Base-by-base conservation (phyloP, 2,329 filamentous ascomycete species). In the Phialophora tarda region DNA sequence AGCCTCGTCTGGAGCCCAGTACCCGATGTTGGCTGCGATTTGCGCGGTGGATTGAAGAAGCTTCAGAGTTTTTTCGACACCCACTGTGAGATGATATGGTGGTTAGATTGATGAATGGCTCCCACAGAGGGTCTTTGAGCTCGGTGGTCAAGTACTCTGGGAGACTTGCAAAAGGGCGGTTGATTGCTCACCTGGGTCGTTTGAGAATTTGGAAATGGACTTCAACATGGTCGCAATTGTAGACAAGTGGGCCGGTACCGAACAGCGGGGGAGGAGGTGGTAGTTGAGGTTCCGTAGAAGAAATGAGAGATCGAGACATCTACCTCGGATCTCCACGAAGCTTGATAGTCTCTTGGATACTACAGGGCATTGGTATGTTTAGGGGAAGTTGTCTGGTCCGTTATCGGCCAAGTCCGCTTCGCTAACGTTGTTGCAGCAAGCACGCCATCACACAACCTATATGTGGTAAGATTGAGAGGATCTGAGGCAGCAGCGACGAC, bases 51-150 rank as follows among this genome's bases (percentile, higher is more conserved):
- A 77, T 63, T 81, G 79, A 41, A 79, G 69, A 2, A 80, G 69
- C 24, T 79, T 78, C 3, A 80, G 73, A 8, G 74, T 75, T 66
- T 78, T 79, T 59, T 81, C 79, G 44, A 80, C 57, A 5, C 63
- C 68, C 32, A 62, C 68, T 69, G 7, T 28, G 28, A 28, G 17
- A 32, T 32, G 17, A 17, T n/a, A 7, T 34, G 7, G 44, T 48
- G 17, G 17, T 48, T 34, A 34, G 32, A 34, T 34, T 34, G 32
- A 34, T 12, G 30, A 10, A 30, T 30, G 30, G 7, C 30, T n/a
- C n/a, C n/a, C n/a, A n/a, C n/a, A n/a, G n/a, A n/a, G n/a, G n/a
- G n/a, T n/a, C n/a, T n/a, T n/a, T 51, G 6, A 12, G 6, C 5
- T 51, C 4, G 10, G 21, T 24, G 38, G 38, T 4, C 14, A n/a